These are phyloP conservation scores for Lathyrus oleraceus DNA, from an alignment of 306 rosid species.

Conservation along the genomic window DNA sequence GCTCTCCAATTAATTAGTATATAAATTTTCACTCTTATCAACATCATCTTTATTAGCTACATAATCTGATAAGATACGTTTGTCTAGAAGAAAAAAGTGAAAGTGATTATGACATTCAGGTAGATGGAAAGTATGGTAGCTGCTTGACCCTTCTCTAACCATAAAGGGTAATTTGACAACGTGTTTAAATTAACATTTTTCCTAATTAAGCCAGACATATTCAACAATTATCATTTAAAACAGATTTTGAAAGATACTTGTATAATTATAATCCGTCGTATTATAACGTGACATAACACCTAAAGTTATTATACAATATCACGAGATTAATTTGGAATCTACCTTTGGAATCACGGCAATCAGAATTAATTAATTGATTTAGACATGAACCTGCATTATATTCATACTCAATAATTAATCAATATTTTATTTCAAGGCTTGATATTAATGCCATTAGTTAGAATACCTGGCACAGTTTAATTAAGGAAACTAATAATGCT, in stretches of 20 bases:
- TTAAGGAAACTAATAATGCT: background rate
- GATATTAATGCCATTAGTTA: background rate
- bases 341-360: slow-evolving; percentile 18
- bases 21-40: background rate
- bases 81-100: background rate
- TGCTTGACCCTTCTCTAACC: slow-evolving; percentile 17
- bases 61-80: background rate
- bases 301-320: slow-evolving; percentile 5
- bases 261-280: slow-evolving; percentile 19
- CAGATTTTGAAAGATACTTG: slow-evolving; percentile 34
- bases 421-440: background rate
- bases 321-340: slow-evolving; percentile 3
- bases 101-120: background rate
- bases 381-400: slow-evolving; percentile 18
- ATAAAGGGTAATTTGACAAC: slow-evolving; percentile 23
- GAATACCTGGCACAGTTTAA: background rate
- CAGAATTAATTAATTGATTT: slow-evolving; percentile 23
- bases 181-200: slow-evolving; percentile 19
- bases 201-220: slow-evolving; percentile 18
- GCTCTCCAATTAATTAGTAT: too few species aligned
- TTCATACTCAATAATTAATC: background rate
- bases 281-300: slow-evolving; percentile 29
- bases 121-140: slow-evolving; percentile 8
- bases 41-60: background rate
- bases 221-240: background rate